Evolutionary conservation across 805 yeast species (phyloP).

Genomic region (Komagataella mondaviorum): DNA sequence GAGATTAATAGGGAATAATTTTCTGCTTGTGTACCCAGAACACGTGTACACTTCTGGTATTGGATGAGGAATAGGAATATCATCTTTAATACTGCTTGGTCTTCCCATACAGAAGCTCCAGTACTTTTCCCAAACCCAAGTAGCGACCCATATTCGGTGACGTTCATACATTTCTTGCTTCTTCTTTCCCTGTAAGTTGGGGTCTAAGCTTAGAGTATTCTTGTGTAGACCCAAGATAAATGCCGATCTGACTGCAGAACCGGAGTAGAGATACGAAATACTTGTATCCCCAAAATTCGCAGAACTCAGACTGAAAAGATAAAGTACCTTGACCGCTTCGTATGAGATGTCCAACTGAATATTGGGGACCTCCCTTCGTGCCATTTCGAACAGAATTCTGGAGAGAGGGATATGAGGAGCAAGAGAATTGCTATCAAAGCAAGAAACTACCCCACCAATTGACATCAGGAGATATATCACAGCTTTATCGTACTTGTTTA

Average conservation of each 20-base stretch:
- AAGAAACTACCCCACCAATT: constrained; percentile 9
- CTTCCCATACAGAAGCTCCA: constrained; percentile 15
- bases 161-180: constrained; percentile 6
- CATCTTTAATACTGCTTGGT: constrained; percentile 9
- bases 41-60: constrained; percentile 4
- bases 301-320: constrained; percentile 9
- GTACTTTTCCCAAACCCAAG: constrained; percentile 13
- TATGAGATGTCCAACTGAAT: constrained; percentile 9
- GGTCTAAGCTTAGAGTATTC: neutral
- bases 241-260: constrained; percentile 9
- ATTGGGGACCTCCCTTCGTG: constrained; percentile 8
- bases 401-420: constrained; percentile 5
- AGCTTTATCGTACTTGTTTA: constrained; percentile 5
- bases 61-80: constrained; percentile 3
- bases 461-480: constrained; percentile 9
- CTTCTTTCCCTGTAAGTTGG: neutral
- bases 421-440: constrained; percentile 7
- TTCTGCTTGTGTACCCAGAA: constrained; percentile 6
- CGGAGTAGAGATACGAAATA: constrained; percentile 9
- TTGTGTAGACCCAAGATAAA: constrained; percentile 11
- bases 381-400: constrained; percentile 9
- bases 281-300: constrained; percentile 13
- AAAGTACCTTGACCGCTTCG: constrained; percentile 9
- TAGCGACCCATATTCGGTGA: constrained; percentile 9
- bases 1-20: constrained; percentile 5